Evolutionary conservation across 2,329 filamentous ascomycete species (phyloP).

Genomic region (Pseudogymnoascus pannorum): DNA sequence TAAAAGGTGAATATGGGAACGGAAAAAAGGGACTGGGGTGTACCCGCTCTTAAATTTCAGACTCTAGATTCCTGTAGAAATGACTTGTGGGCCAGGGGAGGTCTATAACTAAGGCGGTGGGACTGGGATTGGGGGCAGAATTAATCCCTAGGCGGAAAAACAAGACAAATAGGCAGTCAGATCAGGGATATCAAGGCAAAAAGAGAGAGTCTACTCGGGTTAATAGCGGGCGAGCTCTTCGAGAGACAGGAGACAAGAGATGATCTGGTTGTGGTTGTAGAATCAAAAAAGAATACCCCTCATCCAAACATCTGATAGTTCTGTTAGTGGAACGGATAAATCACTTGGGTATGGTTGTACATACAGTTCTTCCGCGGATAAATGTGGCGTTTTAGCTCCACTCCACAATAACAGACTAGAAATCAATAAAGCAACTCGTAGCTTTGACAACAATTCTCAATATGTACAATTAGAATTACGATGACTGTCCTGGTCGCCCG

Average conservation of each 20-base stretch:
- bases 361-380: not conserved
- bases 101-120: not conserved
- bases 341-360: not conserved
- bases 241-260: too few relatives aligned
- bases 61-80: not conserved
- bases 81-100: not conserved
- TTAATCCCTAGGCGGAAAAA: not conserved
- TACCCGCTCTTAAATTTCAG: not conserved
- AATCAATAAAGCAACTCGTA: too few relatives aligned
- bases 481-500: too few relatives aligned
- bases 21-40: too few relatives aligned
- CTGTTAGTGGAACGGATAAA: not conserved
- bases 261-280: not conserved
- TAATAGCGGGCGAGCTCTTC: not conserved
- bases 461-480: too few relatives aligned
- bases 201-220: not conserved
- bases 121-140: not conserved
- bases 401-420: too few relatives aligned
- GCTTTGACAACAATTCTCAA: too few relatives aligned
- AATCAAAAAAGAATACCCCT: not conserved
- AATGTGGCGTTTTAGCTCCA: not conserved
- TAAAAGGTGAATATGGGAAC: not conserved
- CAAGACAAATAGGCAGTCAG: not conserved
- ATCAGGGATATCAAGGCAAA: not conserved
- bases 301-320: not conserved